Percentiles rank a stretch among this genome's conserved stretches.
Conservation (phyloP, 805 yeast genomes). For the Naumovozyma castellii region DNA sequence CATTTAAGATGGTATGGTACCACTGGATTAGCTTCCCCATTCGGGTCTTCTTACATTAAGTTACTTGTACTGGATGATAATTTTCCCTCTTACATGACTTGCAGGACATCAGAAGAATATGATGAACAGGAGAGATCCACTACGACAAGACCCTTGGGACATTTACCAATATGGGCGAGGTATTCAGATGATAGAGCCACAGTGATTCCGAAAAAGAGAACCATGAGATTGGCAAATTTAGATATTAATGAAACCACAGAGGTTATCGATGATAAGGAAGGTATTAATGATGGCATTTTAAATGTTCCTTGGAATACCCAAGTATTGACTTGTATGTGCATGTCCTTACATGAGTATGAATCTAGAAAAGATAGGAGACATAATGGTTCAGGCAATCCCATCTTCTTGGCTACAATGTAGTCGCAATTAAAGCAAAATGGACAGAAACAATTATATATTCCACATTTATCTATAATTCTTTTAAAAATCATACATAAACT, state of each 20-base stretch:
- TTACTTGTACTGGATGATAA: constrained; percentile 29
- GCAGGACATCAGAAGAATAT: constrained; percentile 10
- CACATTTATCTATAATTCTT: too few relatives aligned
- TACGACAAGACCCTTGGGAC: constrained; percentile 15
- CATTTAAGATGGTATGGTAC: constrained; percentile 35
- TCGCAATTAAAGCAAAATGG: too few relatives aligned
- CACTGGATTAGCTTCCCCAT: constrained; percentile 29
- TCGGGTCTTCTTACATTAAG: constrained; percentile 30
- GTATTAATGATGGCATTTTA: constrained; percentile 7
- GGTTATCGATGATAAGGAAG: background rate
- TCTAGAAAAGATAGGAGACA: constrained; percentile 26
- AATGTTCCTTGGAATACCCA: constrained; percentile 23
- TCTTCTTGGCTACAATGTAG: background rate
- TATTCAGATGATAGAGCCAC: constrained; percentile 22
- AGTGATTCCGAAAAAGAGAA: constrained; percentile 22
- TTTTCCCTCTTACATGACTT: constrained; percentile 26
- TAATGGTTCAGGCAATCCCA: background rate
- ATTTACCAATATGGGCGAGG: constrained; percentile 25
- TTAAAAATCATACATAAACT: too few relatives aligned
- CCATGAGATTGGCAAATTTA: constrained; percentile 18
- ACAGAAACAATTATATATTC: too few relatives aligned
- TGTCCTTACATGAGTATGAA: constrained; percentile 27
- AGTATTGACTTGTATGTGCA: constrained; percentile 27
- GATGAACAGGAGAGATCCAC: constrained; percentile 5
- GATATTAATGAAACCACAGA: constrained; percentile 14